Percentiles rank a stretch among this genome's conserved stretches.
These are phyloP conservation scores for Aureobasidium sp. DNA, from an alignment of 2,329 filamentous ascomycete species.

Conservation along the genomic window DNA sequence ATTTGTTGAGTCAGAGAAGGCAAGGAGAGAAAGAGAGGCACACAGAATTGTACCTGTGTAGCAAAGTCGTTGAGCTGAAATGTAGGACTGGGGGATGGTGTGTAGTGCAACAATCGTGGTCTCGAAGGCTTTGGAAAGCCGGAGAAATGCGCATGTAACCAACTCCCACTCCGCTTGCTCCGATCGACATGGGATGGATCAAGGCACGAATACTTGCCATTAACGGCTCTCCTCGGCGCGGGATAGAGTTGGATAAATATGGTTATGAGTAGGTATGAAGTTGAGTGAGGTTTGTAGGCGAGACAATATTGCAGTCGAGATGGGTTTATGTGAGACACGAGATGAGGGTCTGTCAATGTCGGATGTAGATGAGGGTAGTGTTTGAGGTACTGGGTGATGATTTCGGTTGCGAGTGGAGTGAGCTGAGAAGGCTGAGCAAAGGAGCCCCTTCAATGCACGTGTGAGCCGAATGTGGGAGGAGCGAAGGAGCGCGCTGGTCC, in stretches of 20 bases:
- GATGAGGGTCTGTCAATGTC: not conserved
- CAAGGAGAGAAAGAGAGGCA: not conserved
- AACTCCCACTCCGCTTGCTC: not conserved
- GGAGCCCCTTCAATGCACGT: not conserved
- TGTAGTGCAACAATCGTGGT: not conserved
- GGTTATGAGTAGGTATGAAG: not conserved
- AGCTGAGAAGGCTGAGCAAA: not conserved
- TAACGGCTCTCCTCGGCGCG: not conserved
- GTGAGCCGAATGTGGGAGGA: not conserved
- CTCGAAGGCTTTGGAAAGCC: constrained; percentile 3
- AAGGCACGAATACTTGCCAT: not conserved
- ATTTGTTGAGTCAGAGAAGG: not conserved
- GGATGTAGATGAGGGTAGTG: not conserved
- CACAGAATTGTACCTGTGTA: not conserved
- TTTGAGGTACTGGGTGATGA: not conserved
- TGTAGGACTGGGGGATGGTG: not conserved
- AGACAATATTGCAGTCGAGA: not conserved
- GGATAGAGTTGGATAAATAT: not conserved
- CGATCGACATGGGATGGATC: not conserved
- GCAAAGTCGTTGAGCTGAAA: not conserved
- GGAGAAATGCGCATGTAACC: not conserved
- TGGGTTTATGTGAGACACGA: not conserved
- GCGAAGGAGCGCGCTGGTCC: not conserved
- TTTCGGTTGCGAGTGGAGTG: not conserved
- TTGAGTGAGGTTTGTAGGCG: not conserved